Conservation (phyloP, 2,329 filamentous ascomycete genomes). For the Bretziella fagacearum region DNA sequence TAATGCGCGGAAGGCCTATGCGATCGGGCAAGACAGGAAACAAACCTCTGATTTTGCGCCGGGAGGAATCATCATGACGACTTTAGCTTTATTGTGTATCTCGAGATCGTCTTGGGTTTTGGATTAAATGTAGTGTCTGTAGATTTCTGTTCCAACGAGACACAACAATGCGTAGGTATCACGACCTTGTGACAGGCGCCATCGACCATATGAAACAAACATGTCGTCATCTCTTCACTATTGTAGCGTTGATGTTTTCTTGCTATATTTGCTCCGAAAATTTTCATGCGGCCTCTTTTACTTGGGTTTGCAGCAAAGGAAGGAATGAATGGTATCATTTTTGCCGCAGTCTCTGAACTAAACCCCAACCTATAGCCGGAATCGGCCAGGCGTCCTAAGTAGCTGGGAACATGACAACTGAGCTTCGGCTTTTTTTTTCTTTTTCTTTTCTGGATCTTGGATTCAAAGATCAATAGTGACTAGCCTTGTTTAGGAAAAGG, state of each 20-base stretch:
- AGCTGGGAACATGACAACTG: not conserved
- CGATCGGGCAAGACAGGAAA: not conserved
- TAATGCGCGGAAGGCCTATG: slow-evolving; percentile 1
- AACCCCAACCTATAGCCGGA: not conserved
- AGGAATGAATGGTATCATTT: slow-evolving; percentile 4
- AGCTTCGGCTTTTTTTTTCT: too few species aligned
- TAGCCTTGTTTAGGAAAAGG: not conserved
- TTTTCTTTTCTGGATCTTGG: not conserved
- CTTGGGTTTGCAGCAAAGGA: not conserved
- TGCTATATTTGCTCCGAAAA: not conserved
- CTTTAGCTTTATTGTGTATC: not conserved
- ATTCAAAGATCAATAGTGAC: not conserved
- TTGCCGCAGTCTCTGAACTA: not conserved
- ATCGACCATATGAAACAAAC: not conserved
- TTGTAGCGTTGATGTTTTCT: not conserved
- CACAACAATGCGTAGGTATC: too few species aligned
- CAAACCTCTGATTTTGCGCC: not conserved
- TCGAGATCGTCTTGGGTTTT: not conserved
- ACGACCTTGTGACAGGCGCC: too few species aligned
- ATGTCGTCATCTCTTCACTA: not conserved
- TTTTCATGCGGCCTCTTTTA: not conserved
- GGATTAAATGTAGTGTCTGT: too few species aligned
- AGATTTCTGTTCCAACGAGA: too few species aligned
- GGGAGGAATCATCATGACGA: not conserved
- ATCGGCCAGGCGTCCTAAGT: not conserved